Conservation (phyloP, 257 asterid species). For the Petrea volubilis region DNA sequence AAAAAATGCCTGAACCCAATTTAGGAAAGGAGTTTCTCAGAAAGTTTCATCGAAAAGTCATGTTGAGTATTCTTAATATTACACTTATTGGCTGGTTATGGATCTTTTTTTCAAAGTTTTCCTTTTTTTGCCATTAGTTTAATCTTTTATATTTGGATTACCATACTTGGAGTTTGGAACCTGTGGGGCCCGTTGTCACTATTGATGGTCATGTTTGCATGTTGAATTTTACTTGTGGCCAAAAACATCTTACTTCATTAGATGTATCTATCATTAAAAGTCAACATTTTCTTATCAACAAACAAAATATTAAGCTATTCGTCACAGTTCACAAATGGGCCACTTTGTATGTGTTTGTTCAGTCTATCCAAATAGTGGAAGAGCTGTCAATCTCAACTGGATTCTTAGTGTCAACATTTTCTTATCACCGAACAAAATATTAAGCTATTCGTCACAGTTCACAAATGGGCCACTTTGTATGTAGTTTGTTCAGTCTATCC, state of each 20-base stretch:
- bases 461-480: not conserved
- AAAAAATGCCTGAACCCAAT: not conserved
- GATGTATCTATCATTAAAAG: not conserved
- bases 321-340: not conserved
- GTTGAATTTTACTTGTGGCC: not conserved
- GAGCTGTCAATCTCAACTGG: not conserved
- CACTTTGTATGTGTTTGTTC: not conserved
- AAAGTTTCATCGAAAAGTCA: not conserved
- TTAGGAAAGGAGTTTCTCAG: not conserved
- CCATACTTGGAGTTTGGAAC: not conserved
- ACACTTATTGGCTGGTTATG: not conserved
- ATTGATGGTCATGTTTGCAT: not conserved
- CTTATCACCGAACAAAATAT: not conserved
- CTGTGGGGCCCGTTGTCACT: not conserved
- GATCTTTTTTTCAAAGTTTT: not conserved
- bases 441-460: not conserved
- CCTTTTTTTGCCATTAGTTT: not conserved
- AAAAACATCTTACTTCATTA: not conserved
- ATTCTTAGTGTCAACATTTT: not conserved
- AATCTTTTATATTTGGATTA: conserved; percentile 13
- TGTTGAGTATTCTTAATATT: not conserved
- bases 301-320: not conserved
- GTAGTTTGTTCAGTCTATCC: not conserved
- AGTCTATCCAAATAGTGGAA: not conserved
- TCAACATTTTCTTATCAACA: not conserved